Percentiles rank a stretch among this genome's conserved stretches.
phyloP scores from a whole-genome alignment of 2,329 filamentous ascomycete species.

The Xylaria hypoxylon region DNA sequence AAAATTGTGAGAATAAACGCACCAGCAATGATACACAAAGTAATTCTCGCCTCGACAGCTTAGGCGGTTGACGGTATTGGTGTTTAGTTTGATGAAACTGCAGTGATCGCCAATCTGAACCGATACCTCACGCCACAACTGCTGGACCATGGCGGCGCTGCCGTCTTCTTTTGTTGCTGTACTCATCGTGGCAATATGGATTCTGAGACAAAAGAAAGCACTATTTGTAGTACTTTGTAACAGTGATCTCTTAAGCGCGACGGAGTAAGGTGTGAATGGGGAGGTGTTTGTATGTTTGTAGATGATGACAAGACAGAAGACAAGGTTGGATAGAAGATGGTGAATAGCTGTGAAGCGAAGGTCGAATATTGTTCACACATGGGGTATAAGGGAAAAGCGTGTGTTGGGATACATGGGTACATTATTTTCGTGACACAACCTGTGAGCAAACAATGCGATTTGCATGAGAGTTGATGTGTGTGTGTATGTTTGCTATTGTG shows the following conservation, averaged over 20 bases:
- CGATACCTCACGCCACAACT: neutral
- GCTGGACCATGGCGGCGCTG: neutral
- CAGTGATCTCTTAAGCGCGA: neutral
- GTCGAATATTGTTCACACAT: neutral
- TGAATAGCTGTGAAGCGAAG: neutral
- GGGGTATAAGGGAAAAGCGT: neutral
- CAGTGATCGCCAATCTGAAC: neutral
- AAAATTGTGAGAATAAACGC: neutral
- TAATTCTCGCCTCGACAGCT: neutral
- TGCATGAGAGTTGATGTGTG: neutral
- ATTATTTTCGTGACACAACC: neutral
- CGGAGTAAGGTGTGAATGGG: neutral
- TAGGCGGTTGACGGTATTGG: neutral
- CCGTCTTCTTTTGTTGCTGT: too few species aligned
- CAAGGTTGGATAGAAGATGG: neutral
- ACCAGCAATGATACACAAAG: slow-evolving; percentile 5
- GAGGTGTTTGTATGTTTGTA: neutral
- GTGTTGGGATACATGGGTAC: neutral
- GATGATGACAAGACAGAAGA: neutral
- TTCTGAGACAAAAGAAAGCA: neutral
- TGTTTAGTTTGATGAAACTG: neutral
- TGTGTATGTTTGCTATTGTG: neutral
- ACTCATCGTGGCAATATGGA: neutral
- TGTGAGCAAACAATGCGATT: neutral
- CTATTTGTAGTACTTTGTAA: neutral